Percentiles rank a stretch among this genome's conserved stretches.
Conservation (phyloP, 2,329 filamentous ascomycete genomes). For the Pseudohalonectria lignicola region DNA sequence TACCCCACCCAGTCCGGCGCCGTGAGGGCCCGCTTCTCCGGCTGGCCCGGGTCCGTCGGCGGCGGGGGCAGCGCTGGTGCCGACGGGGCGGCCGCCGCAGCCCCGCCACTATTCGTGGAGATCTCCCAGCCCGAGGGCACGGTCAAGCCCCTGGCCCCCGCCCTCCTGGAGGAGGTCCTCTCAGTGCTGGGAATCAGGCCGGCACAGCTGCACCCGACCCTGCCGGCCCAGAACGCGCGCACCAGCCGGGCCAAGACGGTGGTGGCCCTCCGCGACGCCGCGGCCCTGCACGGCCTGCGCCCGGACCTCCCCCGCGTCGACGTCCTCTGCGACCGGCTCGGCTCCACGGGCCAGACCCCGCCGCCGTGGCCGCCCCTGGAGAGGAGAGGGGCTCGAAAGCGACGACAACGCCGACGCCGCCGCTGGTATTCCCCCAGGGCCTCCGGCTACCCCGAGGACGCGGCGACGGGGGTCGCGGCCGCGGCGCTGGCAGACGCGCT, state of each 20-base stretch:
- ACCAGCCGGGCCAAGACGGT: slow-evolving; percentile 1
- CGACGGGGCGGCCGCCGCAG: no score
- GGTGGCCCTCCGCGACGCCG: background rate
- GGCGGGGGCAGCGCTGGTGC: no score
- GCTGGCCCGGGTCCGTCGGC: no score
- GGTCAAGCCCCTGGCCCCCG: background rate
- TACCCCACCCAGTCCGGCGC: background rate
- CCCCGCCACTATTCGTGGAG: background rate
- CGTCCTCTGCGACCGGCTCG: background rate
- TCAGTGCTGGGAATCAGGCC: background rate
- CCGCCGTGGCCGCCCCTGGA: no score
- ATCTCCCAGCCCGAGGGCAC: background rate
- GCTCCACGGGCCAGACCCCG: background rate
- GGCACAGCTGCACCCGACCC: no score
- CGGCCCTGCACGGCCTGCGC: background rate
- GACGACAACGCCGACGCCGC: background rate
- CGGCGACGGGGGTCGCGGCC: background rate
- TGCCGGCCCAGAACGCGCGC: background rate
- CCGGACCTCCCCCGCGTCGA: background rate
- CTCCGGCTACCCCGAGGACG: background rate
- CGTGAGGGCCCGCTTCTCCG: background rate
- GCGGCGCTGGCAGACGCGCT: background rate
- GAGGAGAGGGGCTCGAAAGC: background rate
- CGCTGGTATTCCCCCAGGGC: background rate
- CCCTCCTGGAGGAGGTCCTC: background rate